Evolutionary conservation across 495 filamentous ascomycete genomes (phyloP).

Genomic region (Tricharina praecox): DNA sequence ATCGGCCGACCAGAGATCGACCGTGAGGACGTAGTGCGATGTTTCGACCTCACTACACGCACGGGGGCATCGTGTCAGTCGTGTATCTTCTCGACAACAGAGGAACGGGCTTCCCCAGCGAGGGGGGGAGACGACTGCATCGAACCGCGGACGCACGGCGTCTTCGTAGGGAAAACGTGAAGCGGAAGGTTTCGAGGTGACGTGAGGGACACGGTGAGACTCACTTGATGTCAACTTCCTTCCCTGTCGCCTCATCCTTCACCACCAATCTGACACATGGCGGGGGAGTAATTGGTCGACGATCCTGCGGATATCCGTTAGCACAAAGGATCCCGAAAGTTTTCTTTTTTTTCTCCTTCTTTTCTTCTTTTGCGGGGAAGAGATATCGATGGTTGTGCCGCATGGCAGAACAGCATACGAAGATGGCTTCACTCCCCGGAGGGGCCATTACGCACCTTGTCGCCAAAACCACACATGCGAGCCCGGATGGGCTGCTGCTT

Average conservation of each 20-base stretch:
- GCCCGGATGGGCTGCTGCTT: constrained; percentile 87
- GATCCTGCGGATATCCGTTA: constrained; percentile 43
- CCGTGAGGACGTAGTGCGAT: constrained; percentile 78
- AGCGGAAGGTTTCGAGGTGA: too few species aligned
- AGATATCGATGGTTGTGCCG: too few species aligned
- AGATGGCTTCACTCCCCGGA: too few species aligned
- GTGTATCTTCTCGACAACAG: too few species aligned
- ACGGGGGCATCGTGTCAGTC: constrained; percentile 8
- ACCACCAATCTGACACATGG: constrained; percentile 80
- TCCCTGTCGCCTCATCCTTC: constrained; percentile 57
- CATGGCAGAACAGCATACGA: too few species aligned
- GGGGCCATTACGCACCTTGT: constrained; percentile 53
- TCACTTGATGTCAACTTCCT: constrained; percentile 81
- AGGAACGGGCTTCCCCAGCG: too few species aligned
- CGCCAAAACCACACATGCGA: constrained; percentile 97
- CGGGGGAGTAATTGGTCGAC: constrained; percentile 87
- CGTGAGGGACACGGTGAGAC: constrained; percentile 20
- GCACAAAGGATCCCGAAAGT: too few species aligned
- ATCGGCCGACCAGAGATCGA: constrained; percentile 79
- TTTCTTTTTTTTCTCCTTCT: background rate
- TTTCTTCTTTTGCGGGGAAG: background rate
- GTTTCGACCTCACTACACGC: constrained; percentile 53
- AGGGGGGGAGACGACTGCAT: too few species aligned
- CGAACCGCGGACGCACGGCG: too few species aligned
- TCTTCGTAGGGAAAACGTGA: too few species aligned